Evolutionary conservation across 1,139 yeast species (phyloP), one percentile per base, ranked within the genome.

Genomic region (Lodderomyces theae): DNA sequence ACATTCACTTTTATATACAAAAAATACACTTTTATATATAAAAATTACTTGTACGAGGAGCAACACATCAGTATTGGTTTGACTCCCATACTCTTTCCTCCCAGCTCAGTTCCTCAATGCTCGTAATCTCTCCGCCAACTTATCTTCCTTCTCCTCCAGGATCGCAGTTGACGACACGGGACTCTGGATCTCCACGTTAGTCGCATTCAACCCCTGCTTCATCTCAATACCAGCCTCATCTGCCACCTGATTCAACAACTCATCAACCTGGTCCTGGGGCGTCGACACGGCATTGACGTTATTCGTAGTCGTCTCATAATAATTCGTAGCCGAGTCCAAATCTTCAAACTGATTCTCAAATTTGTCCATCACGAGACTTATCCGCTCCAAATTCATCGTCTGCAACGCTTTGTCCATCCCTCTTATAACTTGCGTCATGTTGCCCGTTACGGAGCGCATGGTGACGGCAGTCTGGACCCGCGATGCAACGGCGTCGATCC

Each of bases 331-430:
- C 7, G 96, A 95, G 60, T 94, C 98, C 52, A 94, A 70, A 57
- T 94, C 97, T 60, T 94, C 98, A 57, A 94, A 94, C 61, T 94
- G 99, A 45, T 74, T 79, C 61, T 94, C 99, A 59, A 94, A 94
- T 61, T 88, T 90, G 63, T 92, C 98, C 98, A 94, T 92, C 13
- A 92, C 95, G 66, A 89, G 65, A 6, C 97, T 87, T 31, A 94
- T 92, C 52, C 80, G 78, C 58, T 94, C 97, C 47, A 94, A 69
- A 60, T 94, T 92, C 98, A 94, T 94, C 30, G 95, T 83, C 56
- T 87, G 95, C 65, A 94, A 76, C 0, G 98, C 98, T 54, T 79
- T 82, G 59, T 94, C 98, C 98, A 94, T 92, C 11, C 97, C 97
- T 54, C 75, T 79, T 40, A 94, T 94, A 8, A 92, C 97, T 44